A percentile compares a stretch with the other conserved stretches of the same genome.
Conservation (phyloP, 2,329 filamentous ascomycete genomes). For the Pyricularia sp. region DNA sequence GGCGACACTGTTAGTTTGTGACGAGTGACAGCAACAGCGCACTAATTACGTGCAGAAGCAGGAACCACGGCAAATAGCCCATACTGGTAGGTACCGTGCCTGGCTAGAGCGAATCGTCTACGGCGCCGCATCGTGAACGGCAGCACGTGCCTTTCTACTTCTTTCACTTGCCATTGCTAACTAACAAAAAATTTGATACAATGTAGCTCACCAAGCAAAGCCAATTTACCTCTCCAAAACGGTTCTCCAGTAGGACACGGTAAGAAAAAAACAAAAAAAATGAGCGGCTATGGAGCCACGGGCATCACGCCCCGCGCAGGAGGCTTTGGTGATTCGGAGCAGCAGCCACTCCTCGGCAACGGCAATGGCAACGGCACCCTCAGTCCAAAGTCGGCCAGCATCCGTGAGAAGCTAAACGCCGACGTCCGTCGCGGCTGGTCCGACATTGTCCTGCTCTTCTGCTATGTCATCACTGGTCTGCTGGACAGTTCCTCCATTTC, state of each 20-base stretch:
- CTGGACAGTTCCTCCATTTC: conserved; percentile 68
- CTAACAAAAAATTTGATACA: neutral
- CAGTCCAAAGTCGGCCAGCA: conserved; percentile 13
- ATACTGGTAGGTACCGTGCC: neutral
- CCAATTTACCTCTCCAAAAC: neutral
- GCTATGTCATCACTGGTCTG: conserved; percentile 69
- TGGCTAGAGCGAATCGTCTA: neutral
- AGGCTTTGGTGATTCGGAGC: conserved; percentile 16
- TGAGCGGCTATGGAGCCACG: conserved; percentile 2
- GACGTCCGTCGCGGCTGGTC: conserved; percentile 53
- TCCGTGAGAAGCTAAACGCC: conserved; percentile 22
- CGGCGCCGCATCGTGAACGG: neutral
- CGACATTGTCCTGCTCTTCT: conserved; percentile 60
- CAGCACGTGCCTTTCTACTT: neutral
- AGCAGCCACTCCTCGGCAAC: conserved; percentile 23
- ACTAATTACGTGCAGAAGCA: neutral
- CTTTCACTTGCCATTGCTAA: neutral
- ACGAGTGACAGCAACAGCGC: neutral
- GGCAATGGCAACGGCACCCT: conserved; percentile 8
- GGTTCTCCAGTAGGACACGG: neutral
- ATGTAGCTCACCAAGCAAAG: neutral
- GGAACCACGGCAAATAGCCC: neutral
- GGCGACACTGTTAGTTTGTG: neutral
- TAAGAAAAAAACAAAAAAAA: neutral
- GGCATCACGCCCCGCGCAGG: neutral